A percentile compares a stretch with the other conserved stretches of the same genome.
phyloP scores from a whole-genome alignment of 202 grass and related monocot genomes.

The Elaeis oleifera region DNA sequence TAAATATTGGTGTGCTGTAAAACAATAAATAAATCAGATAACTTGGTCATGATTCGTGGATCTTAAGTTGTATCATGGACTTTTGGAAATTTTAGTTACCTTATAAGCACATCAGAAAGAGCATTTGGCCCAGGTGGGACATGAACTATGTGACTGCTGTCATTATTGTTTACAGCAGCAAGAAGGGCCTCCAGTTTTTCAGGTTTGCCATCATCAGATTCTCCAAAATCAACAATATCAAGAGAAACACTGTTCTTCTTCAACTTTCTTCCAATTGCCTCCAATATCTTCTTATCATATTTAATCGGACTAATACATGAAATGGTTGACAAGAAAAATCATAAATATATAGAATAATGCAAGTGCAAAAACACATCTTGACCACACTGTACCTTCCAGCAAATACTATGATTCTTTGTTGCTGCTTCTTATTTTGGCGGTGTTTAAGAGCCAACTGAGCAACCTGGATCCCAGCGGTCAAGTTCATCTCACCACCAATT shows the following conservation, averaged over 20 bases:
- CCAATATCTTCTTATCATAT: constrained; percentile 75
- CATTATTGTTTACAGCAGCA: constrained; percentile 71
- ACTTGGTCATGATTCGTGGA: background rate
- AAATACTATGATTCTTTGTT: constrained; percentile 95
- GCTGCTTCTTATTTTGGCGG: constrained; percentile 97
- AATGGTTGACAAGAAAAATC: background rate
- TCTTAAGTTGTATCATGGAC: background rate
- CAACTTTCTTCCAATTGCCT: constrained; percentile 82
- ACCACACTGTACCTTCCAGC: constrained; percentile 64
- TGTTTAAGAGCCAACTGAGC: constrained; percentile 95
- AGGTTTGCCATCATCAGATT: constrained; percentile 77
- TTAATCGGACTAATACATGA: constrained; percentile 61
- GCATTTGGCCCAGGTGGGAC: constrained; percentile 56
- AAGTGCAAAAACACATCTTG: constrained; percentile 1
- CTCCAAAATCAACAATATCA: constrained; percentile 97
- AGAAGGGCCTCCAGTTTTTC: constrained; percentile 83
- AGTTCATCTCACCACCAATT: constrained; percentile 82
- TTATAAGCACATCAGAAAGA: constrained; percentile 95
- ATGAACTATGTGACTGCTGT: constrained; percentile 95
- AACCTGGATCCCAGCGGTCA: constrained; percentile 84
- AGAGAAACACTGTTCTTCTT: constrained; percentile 97
- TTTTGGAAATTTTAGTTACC: constrained; percentile 25
- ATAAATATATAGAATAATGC: constrained; percentile 4
- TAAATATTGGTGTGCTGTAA: constrained; percentile 89
- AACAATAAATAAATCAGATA: constrained; percentile 5